Percentiles rank a stretch among this genome's conserved stretches.
Conservation (phyloP, 2,329 filamentous ascomycete genomes). For the Apiospora malaysiana region DNA sequence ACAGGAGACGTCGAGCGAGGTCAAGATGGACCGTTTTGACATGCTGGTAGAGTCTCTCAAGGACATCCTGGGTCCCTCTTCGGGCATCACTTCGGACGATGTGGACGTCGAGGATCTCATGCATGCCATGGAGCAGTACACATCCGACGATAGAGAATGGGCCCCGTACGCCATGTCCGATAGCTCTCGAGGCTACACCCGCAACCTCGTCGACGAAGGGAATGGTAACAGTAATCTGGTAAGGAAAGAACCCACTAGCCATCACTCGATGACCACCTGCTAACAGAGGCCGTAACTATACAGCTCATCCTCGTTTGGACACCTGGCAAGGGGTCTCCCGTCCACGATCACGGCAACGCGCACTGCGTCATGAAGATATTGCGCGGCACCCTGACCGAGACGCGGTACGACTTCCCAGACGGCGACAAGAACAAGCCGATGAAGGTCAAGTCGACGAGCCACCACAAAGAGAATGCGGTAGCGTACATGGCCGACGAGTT, state of each 20-base stretch:
- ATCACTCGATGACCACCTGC: slow-evolving; percentile 19
- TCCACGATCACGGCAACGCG: slow-evolving; percentile 88
- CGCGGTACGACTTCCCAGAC: slow-evolving; percentile 76
- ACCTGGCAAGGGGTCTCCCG: slow-evolving; percentile 80
- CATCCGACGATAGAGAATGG: slow-evolving; percentile 75
- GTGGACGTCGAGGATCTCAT: slow-evolving; percentile 77
- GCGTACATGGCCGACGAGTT: slow-evolving; percentile 93
- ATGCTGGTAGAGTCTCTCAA: slow-evolving; percentile 76
- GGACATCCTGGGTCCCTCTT: slow-evolving; percentile 76
- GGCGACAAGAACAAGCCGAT: slow-evolving; percentile 60
- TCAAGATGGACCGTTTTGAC: slow-evolving; percentile 62
- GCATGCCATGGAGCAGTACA: slow-evolving; percentile 75
- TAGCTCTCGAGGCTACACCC: slow-evolving; percentile 73
- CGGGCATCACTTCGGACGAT: slow-evolving; percentile 81
- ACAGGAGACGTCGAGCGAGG: neutral
- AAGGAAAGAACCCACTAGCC: slow-evolving; percentile 31
- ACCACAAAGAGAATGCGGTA: slow-evolving; percentile 73
- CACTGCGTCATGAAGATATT: slow-evolving; percentile 94
- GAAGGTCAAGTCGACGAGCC: slow-evolving; percentile 68
- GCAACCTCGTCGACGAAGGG: slow-evolving; percentile 88
- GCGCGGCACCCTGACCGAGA: slow-evolving; percentile 79
- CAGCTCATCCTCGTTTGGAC: slow-evolving; percentile 90
- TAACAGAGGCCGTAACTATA: slow-evolving; percentile 30
- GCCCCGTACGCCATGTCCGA: slow-evolving; percentile 76
- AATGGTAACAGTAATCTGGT: slow-evolving; percentile 70